A percentile compares a stretch with the other conserved stretches of the same genome.
Evolutionary conservation across 2,329 filamentous ascomycete species (phyloP).

Genomic region (Periglandula ipomoeae): DNA sequence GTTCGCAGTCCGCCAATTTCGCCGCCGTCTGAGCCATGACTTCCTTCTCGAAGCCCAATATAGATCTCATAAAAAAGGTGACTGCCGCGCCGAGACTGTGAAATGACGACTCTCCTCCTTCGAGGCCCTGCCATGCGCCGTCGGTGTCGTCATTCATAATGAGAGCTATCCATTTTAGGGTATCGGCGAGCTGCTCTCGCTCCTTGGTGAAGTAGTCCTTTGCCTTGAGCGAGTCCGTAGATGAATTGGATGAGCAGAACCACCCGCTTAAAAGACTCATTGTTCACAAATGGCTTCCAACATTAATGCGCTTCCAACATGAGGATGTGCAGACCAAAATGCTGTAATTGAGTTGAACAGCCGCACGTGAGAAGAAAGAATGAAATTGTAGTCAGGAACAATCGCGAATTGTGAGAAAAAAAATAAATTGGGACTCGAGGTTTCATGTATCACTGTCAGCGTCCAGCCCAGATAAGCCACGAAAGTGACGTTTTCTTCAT

Average conservation of each 20-base stretch:
- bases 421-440: too few species aligned
- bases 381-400: too few species aligned
- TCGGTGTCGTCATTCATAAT: slow-evolving; percentile 90
- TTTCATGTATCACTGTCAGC: too few species aligned
- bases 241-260: slow-evolving; percentile 35
- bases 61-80: slow-evolving; percentile 74
- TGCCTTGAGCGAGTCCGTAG: slow-evolving; percentile 19
- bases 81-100: slow-evolving; percentile 78
- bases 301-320: too few species aligned
- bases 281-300: neutral
- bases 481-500: too few species aligned
- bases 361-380: too few species aligned
- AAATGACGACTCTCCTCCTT: slow-evolving; percentile 71
- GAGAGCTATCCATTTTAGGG: slow-evolving; percentile 55
- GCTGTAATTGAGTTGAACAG: too few species aligned
- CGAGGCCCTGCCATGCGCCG: slow-evolving; percentile 64
- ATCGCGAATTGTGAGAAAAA: too few species aligned
- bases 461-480: slow-evolving; percentile 7
- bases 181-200: slow-evolving; percentile 47
- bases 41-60: slow-evolving; percentile 85
- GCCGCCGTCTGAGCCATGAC: slow-evolving; percentile 76
- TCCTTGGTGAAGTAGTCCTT: slow-evolving; percentile 30
- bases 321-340: neutral
- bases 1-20: slow-evolving; percentile 66
- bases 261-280: slow-evolving; percentile 43